Conservation (phyloP, 176 grass and related monocot genomes). For the Guadua angustifolia region DNA sequence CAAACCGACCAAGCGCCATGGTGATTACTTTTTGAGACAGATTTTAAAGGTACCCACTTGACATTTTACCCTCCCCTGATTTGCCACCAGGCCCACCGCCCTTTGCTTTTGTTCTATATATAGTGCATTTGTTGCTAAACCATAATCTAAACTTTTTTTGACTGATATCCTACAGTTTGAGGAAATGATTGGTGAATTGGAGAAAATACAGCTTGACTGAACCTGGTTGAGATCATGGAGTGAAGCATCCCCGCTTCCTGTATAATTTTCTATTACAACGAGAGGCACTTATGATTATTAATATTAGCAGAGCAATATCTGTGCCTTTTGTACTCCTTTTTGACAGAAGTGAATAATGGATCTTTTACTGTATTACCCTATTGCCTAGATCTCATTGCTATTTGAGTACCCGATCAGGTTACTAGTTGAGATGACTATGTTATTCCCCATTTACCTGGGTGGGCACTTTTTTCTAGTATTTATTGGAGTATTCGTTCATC, state of each 20-base stretch:
- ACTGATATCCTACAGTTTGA: conserved; percentile 64
- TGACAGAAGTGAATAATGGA: background rate
- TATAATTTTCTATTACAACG: conserved; percentile 9
- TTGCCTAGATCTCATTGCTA: background rate
- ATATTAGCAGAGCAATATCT: conserved; percentile 13
- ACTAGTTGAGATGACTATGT: conserved; percentile 2
- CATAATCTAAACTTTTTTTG: background rate
- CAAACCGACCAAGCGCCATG: conserved; percentile 68
- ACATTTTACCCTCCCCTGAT: background rate
- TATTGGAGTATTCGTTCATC: too few relatives aligned
- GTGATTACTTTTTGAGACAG: conserved; percentile 95
- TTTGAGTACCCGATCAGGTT: background rate
- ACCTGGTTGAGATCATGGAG: conserved; percentile 23
- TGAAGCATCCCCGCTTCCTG: background rate
- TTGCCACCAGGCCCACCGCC: too few relatives aligned
- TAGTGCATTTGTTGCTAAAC: background rate
- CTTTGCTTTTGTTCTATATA: background rate
- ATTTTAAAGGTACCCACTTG: conserved; percentile 79
- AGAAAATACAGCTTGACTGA: conserved; percentile 88
- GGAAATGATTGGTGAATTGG: conserved; percentile 85
- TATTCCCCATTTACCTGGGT: background rate
- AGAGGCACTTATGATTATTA: conserved; percentile 27
- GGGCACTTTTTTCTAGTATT: background rate
- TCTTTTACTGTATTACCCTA: background rate
- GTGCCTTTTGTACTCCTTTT: conserved; percentile 30